Base-by-base conservation (phyloP, 352 stramenopile species). In the Pythium coloratum region DNA sequence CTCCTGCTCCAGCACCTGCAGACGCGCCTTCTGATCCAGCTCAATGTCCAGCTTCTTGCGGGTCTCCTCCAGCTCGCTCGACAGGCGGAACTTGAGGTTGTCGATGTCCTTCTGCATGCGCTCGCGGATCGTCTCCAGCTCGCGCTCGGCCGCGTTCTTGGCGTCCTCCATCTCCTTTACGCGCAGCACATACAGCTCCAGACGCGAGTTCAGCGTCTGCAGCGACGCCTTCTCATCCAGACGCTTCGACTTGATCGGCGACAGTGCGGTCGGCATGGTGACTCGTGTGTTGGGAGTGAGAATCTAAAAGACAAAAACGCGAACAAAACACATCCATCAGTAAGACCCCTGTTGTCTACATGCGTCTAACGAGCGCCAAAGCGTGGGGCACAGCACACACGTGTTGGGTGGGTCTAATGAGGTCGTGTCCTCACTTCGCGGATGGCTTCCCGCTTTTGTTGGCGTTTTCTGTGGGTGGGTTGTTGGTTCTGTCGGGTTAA, bases 201-300 rank as follows among this genome's bases (percentile, higher is more conserved):
- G 80, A 26, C 86, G 84, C 33, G 79, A 86, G 62, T 95, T 95
- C 5, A 95, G 70, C 76, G 85, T 67, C 85, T 94, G 86, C 30
- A 94, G 81, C 64, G 86, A 88, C 42, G 77, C 74, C 68, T 94
- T 94, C 67, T 94, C 86, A 73, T 94, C 86, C 64, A 94, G 75
- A 13, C 86, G 81, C 81, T 91, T 92, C 32, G 83, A 91, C 71
- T 94, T 94, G 65, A 94, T 94, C 34, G 86, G 86, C 33, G 86
- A 92, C 59, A 94, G 69, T 34, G 81, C 73, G 32, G 76, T 87
- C 67, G 80, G 69, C 82, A 91, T 82, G 34, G 55, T 65, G 54
- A 24, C n/a, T 59, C 28, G 28, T 55, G 8, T 55, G 12, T 42
- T 58, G 40, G 44, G 24, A 18, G 24, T 51, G 44, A 18, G 5